Conservation (phyloP, 768 basidiomycete genomes). For the Xanthoconium stramineum region DNA sequence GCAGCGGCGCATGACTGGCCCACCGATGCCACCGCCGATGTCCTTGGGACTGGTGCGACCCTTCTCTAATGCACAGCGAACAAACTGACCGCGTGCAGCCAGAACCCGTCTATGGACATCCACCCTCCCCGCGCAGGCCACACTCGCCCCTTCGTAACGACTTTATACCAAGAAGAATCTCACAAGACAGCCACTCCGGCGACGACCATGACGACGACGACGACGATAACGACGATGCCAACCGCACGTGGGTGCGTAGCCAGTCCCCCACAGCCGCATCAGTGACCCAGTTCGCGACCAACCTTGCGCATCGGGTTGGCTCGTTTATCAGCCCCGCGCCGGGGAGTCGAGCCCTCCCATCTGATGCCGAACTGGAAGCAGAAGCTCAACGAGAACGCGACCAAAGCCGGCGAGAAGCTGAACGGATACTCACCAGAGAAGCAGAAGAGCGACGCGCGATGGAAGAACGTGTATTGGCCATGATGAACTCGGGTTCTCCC, state of each 20-base stretch:
- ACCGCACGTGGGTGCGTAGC: slow-evolving; percentile 31
- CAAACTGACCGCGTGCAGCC: slow-evolving; percentile 31
- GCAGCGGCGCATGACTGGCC: slow-evolving; percentile 37
- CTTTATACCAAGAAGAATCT: slow-evolving; percentile 46
- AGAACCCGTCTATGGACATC: slow-evolving; percentile 42
- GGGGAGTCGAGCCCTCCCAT: slow-evolving; percentile 45
- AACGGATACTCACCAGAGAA: slow-evolving; percentile 69
- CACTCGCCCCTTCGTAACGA: slow-evolving; percentile 73
- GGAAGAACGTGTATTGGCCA: slow-evolving; percentile 74
- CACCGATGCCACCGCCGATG: slow-evolving; percentile 37
- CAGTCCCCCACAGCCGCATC: slow-evolving; percentile 64
- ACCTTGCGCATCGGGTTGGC: slow-evolving; percentile 72
- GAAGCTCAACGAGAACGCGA: slow-evolving; percentile 79
- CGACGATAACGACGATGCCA: slow-evolving; percentile 29
- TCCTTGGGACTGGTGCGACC: slow-evolving; percentile 39
- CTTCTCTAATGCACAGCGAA: not conserved
- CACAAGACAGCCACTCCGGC: slow-evolving; percentile 46
- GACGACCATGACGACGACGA: slow-evolving; percentile 40
- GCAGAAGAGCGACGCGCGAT: slow-evolving; percentile 63
- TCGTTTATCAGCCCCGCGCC: slow-evolving; percentile 57
- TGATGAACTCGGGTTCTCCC: slow-evolving; percentile 50
- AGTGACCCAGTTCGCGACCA: slow-evolving; percentile 69
- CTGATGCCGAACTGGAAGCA: slow-evolving; percentile 79
- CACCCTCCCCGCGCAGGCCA: slow-evolving; percentile 42
- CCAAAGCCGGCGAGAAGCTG: slow-evolving; percentile 70